A percentile compares a stretch with the other conserved stretches of the same genome.
These are phyloP conservation scores for Sugiyamaella xylanicola DNA, from an alignment of 1,139 yeast species.

Conservation along the genomic window DNA sequence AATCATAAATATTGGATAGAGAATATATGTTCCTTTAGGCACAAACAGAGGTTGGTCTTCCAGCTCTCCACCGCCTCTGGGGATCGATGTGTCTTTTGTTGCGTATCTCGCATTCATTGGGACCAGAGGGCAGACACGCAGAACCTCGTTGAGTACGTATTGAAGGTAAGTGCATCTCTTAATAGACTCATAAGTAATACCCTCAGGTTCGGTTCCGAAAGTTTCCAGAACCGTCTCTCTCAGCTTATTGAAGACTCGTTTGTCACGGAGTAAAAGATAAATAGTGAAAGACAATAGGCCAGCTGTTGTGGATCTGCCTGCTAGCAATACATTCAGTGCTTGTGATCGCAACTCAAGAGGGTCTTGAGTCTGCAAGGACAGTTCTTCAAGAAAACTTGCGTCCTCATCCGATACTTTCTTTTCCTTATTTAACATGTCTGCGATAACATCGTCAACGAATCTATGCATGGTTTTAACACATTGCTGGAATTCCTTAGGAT, in stretches of 20 bases:
- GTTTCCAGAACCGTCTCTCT: constrained; percentile 44
- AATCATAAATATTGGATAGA: constrained; percentile 50
- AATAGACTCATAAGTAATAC: constrained; percentile 51
- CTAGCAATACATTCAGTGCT: constrained; percentile 53
- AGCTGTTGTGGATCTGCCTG: constrained; percentile 63
- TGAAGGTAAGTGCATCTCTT: constrained; percentile 54
- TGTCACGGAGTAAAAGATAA: constrained; percentile 51
- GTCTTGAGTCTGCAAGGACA: constrained; percentile 54
- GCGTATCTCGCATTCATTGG: constrained; percentile 56
- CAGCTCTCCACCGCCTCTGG: constrained; percentile 56
- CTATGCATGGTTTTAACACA: constrained; percentile 34
- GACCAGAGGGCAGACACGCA: constrained; percentile 59
- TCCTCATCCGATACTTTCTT: constrained; percentile 14
- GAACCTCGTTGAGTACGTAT: constrained; percentile 53
- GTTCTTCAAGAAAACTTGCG: constrained; percentile 49
- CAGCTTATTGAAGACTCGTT: constrained; percentile 46
- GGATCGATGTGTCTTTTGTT: constrained; percentile 51
- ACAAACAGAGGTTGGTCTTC: constrained; percentile 49
- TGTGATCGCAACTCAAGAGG: constrained; percentile 54
- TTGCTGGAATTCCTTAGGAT: constrained; percentile 39
- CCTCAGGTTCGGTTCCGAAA: constrained; percentile 34
- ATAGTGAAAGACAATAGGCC: constrained; percentile 53
- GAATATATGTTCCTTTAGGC: constrained; percentile 52
- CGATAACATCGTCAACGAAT: constrained; percentile 42
- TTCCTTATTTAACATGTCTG: constrained; percentile 32